Percentiles rank a stretch among this genome's conserved stretches.
Evolutionary conservation across 2,329 filamentous ascomycete species (phyloP).

Genomic region (Keithomyces neogunnii): DNA sequence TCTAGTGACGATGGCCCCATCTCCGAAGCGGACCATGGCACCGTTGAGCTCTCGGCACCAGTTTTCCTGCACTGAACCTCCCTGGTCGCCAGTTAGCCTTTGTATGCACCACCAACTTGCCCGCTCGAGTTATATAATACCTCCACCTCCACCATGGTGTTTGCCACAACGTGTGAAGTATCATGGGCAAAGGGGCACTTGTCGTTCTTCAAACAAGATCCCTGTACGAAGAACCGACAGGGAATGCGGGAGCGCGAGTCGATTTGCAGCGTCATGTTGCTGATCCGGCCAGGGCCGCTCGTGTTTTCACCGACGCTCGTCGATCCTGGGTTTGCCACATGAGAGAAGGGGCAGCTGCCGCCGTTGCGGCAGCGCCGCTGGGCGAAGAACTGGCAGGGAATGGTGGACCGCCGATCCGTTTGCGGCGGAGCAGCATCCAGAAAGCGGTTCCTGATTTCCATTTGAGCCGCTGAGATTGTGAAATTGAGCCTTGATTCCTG

Average conservation of each 20-base stretch:
- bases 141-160: background rate
- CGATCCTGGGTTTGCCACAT: too few species aligned
- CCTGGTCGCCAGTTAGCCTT: background rate
- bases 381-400: too few species aligned
- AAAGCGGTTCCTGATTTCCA: too few species aligned
- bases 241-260: background rate
- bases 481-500: too few species aligned
- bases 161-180: background rate
- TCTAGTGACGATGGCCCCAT: conserved; percentile 20
- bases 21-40: conserved; percentile 20
- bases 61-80: background rate
- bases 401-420: too few species aligned
- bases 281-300: background rate
- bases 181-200: background rate
- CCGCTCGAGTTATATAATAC: background rate
- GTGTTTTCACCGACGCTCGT: too few species aligned
- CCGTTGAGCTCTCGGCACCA: conserved; percentile 10
- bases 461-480: too few species aligned
- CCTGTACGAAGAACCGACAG: background rate
- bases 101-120: background rate
- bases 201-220: background rate
- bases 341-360: too few species aligned
- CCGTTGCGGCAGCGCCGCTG: too few species aligned
- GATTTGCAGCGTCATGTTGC: background rate
- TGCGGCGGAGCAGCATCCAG: too few species aligned